Base-by-base conservation (phyloP, 2,329 filamentous ascomycete species). In the Chaetomium sp. region DNA sequence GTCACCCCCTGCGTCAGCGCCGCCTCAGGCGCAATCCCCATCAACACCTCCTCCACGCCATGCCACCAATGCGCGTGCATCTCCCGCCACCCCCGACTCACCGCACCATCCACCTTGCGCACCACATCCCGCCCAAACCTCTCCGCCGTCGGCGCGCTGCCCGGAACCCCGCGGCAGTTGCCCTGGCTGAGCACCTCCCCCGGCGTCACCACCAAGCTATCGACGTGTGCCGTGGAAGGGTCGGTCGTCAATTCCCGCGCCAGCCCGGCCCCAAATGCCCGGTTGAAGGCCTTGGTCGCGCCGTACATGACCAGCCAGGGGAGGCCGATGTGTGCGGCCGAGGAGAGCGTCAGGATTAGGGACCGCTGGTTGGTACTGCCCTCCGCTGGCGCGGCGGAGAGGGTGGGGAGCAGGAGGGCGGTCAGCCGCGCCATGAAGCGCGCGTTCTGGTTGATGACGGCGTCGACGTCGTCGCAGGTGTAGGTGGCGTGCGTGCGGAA, bases 371-470 rank as follows among this genome's bases (percentile, higher is more conserved):
- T 19, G 45, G n/a, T n/a, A n/a, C n/a, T n/a, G n/a, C n/a, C 10
- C 8, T 8, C 45, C 4, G 23, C 1, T 1, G 57, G 6, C 27
- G 49, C 65, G 23, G 63, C 35, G 38, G 71, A 67, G 62, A 65
- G 55, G 21, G 45, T 47, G 33, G 72, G 73, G n/a, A 76, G 66
- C 65, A 75, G 68, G 33, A 74, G 63, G 6, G 72, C 67, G n/a
- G 75, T 75, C 19, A 76, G 69, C 25, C 73, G 74, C 27, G 75
- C 71, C 73, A 75, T 76, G 72, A 76, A 77, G 31, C 73, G 72
- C 31, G 71, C 72, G 68, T 78, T 77, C 47, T 72, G 58, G 66
- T 74, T 69, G 61, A 78, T 71, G 63, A 71, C 65, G 31, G 66
- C 66, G 65, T 75, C 74, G 62, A 76, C 67, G 21, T 76, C 75